A percentile compares a stretch with the other conserved stretches of the same genome.
Evolutionary conservation across 768 basidiomycete genomes (phyloP).

Genomic region (Podaxis sp.): DNA sequence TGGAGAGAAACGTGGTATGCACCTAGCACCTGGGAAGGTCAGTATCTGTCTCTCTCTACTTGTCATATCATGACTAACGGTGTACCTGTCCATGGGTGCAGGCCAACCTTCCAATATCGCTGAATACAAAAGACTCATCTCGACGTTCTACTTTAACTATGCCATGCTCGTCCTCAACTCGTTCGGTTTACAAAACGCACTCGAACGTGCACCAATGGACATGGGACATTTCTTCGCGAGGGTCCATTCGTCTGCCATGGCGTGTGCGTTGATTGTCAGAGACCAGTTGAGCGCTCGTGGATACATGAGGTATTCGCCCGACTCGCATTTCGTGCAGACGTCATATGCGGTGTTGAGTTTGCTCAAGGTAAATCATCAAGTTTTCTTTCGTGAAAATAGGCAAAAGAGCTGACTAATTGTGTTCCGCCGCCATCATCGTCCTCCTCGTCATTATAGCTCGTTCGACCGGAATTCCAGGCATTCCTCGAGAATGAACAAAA

Average conservation of each 20-base stretch:
- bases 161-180: constrained; percentile 88
- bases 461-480: constrained; percentile 79
- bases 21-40: constrained; percentile 27
- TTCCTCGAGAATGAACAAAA: constrained; percentile 74
- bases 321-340: constrained; percentile 87
- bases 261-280: constrained; percentile 68
- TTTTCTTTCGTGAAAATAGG: background rate
- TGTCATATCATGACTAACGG: background rate
- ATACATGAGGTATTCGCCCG: constrained; percentile 80
- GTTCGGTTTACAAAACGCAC: constrained; percentile 94
- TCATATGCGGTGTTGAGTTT: constrained; percentile 93
- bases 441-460: constrained; percentile 45
- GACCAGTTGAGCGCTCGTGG: constrained; percentile 79
- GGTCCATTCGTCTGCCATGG: constrained; percentile 68
- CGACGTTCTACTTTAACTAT: constrained; percentile 82
- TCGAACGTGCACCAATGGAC: constrained; percentile 72
- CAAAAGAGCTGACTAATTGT: background rate
- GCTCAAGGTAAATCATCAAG: constrained; percentile 65
- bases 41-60: constrained; percentile 15
- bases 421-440: background rate
- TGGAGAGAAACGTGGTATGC: constrained; percentile 58
- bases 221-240: constrained; percentile 84
- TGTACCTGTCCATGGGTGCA: constrained; percentile 11
- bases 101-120: constrained; percentile 23
- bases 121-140: constrained; percentile 50